These are phyloP conservation scores for Ceratocystis variospora DNA, from an alignment of 2,329 filamentous ascomycete species.

Conservation along the genomic window DNA sequence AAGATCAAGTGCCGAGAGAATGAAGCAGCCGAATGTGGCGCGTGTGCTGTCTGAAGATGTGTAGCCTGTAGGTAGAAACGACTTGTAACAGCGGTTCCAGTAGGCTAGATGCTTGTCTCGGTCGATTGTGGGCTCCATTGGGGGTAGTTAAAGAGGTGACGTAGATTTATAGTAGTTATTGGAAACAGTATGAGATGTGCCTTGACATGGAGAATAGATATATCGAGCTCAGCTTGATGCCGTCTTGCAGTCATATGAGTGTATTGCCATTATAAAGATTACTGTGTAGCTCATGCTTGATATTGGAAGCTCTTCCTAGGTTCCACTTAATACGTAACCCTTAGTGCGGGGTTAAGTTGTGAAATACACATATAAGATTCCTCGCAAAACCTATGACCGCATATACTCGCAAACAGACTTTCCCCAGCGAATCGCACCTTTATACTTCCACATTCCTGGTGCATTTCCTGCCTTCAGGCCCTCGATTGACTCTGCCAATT, in stretches of 20 bases:
- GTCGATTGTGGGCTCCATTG: conserved; percentile 30
- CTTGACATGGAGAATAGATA: not conserved
- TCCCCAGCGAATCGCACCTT: conserved; percentile 36
- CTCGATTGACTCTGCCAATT: conserved; percentile 40
- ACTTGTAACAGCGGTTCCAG: conserved; percentile 79
- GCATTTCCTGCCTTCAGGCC: conserved; percentile 38
- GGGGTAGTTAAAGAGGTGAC: too few relatives aligned
- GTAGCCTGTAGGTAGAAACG: conserved; percentile 67
- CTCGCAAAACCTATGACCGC: conserved; percentile 23
- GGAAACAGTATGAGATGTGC: not conserved
- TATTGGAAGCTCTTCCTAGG: not conserved
- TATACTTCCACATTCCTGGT: conserved; percentile 41
- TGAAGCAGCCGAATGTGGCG: conserved; percentile 81
- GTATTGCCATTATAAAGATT: not conserved
- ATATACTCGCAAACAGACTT: conserved; percentile 35
- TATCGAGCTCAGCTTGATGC: not conserved
- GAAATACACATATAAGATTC: not conserved
- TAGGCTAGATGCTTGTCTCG: conserved; percentile 68
- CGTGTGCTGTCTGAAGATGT: conserved; percentile 82
- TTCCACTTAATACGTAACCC: not conserved
- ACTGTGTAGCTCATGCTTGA: not conserved
- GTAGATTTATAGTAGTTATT: not conserved
- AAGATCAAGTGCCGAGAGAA: conserved; percentile 69
- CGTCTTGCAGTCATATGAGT: too few relatives aligned
- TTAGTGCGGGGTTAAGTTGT: not conserved